Evolutionary conservation across 495 filamentous ascomycete species (phyloP), one percentile per base, ranked within the genome.

Genomic region (Penicillium bialowiezense): DNA sequence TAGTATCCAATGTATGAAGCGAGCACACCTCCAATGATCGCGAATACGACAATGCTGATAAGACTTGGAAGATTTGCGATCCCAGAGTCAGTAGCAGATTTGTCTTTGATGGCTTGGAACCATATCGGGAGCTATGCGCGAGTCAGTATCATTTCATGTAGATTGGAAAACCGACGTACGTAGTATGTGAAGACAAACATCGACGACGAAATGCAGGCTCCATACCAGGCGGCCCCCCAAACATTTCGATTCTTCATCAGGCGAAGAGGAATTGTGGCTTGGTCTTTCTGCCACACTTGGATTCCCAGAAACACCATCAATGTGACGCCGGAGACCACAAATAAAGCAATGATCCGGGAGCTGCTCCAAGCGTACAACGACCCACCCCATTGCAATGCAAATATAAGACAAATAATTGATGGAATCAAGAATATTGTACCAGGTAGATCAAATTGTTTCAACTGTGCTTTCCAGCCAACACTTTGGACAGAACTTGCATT

Each of bases 251-350:
- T 75, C 59, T 64, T 74, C 44, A 90, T 68, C 41, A 91, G 69
- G 29, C 77, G 74, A 3, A 74, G 67, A 1, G 85, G 86, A 3
- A 92, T 66, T 2, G 85, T 87, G 1, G 88, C 88, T 1, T 69
- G 75, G 15, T 88, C 78, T 1, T 77, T 75, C 59, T 72, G 72
- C 63, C 75, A 68, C 39, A 81, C 59, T 61, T 91, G 82, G 13
- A 88, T 65, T 10, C 56, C 63, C 18, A 73, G 52, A 51, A 88
- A 91, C 21, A 57, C 50, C 41, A 67, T 29, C 34, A 77, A 60
- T 1, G 87, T 63, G 4, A 89, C 60, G 14, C 59, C 78, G 50
- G 81, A 83, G 19, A 84, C 50, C 17, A 80, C 65, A 12, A 88
- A 74, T 5, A 88, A 67, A 7, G 58, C 71, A 32, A 82, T 76